phyloP scores from a whole-genome alignment of 352 stramenopile species.

The Aphanomyces invadans region DNA sequence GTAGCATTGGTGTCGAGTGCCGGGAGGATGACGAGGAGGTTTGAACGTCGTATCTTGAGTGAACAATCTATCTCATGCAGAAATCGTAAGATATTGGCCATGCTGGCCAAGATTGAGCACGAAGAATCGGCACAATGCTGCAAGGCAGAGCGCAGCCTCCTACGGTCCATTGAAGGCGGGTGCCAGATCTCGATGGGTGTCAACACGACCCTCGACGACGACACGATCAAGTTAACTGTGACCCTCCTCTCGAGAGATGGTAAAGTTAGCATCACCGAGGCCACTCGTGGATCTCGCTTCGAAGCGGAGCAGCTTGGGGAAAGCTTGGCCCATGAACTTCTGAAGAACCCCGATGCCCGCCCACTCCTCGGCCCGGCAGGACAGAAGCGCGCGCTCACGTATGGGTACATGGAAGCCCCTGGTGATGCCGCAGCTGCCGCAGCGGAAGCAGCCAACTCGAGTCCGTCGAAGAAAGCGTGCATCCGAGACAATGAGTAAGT shows the following conservation, averaged over 20 bases:
- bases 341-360: conserved; percentile 42
- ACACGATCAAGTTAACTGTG: conserved; percentile 57
- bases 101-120: conserved; percentile 71
- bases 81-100: conserved; percentile 65
- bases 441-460: neutral
- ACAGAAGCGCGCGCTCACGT: conserved; percentile 70
- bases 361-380: conserved; percentile 50
- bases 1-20: conserved; percentile 81
- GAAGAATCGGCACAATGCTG: conserved; percentile 69
- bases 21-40: conserved; percentile 52
- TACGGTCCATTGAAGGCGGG: conserved; percentile 74
- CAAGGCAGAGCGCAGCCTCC: conserved; percentile 70
- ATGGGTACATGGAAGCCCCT: conserved; percentile 57
- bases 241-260: conserved; percentile 68
- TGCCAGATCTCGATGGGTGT: conserved; percentile 86
- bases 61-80: no score
- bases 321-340: conserved; percentile 49
- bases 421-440: conserved; percentile 49
- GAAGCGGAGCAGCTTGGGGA: conserved; percentile 61
- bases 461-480: neutral
- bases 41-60: conserved; percentile 8
- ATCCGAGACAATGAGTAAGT: neutral
- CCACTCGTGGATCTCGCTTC: conserved; percentile 45
- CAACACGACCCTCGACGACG: conserved; percentile 51
- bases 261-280: conserved; percentile 37